Evolutionary conservation across 2,329 filamentous ascomycete genomes (phyloP).

Genomic region (Claviceps sp.): DNA sequence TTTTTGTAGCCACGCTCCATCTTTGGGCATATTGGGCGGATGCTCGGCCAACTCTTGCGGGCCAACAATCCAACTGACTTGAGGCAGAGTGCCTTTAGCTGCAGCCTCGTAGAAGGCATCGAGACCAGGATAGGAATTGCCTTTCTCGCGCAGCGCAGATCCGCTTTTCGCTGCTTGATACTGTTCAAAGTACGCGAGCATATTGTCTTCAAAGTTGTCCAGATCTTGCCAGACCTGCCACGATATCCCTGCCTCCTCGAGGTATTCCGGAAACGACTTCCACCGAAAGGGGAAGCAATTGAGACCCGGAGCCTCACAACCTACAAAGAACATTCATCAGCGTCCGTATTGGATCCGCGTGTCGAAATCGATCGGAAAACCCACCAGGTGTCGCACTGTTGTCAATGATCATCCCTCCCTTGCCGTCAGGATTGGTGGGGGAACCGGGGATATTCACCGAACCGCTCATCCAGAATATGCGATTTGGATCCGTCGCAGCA

Average conservation of each 20-base stretch:
- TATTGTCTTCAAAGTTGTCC: conserved; percentile 39
- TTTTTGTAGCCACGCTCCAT: conserved; percentile 42
- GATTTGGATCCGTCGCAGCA: conserved; percentile 32
- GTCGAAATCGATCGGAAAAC: not conserved
- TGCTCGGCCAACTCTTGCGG: conserved; percentile 32
- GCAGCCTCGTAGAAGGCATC: conserved; percentile 35
- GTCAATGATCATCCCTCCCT: conserved; percentile 33
- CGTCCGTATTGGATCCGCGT: too few relatives aligned
- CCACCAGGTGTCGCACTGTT: conserved; percentile 22
- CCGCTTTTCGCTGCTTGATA: conserved; percentile 8
- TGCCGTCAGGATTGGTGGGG: conserved; percentile 14
- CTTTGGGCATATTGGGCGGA: conserved; percentile 36
- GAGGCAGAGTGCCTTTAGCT: conserved; percentile 33
- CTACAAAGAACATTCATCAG: conserved; percentile 3
- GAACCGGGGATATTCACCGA: conserved; percentile 34
- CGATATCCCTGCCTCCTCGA: conserved; percentile 31
- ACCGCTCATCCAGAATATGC: conserved; percentile 22
- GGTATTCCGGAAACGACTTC: conserved; percentile 35
- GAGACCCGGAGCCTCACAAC: conserved; percentile 26
- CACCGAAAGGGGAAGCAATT: conserved; percentile 39
- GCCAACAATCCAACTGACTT: conserved; percentile 37
- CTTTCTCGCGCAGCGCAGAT: conserved; percentile 6
- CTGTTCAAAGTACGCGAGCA: conserved; percentile 27
- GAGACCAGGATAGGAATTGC: conserved; percentile 30
- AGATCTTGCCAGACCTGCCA: conserved; percentile 37